Base-by-base conservation (phyloP, 371 early-diverging fungal species). In the Hamiltosporidium tvaerminnensis region DNA sequence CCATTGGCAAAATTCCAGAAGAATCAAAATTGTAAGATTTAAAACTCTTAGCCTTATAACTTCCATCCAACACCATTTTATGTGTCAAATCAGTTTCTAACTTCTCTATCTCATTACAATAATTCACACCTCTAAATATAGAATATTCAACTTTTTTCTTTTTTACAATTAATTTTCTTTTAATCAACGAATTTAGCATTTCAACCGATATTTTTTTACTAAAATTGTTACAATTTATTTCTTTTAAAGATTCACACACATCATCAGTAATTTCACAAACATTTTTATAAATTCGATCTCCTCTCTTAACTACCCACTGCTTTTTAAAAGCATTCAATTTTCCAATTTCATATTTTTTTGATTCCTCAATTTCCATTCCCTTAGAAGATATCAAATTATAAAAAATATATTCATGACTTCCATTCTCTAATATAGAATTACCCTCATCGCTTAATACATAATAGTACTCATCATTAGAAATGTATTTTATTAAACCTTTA, bases 21-120 rank as follows among this genome's bases (percentile, higher is more conserved):
- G 92, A 86, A 60, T 88, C 84, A 82, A 97, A 96, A 82, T 98
- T 97, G 84, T 94, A 97, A 73, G 87, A 85, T 78, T 98, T 98
- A 83, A 98, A 92, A 7, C 14, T 44, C 7, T 14, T 9, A 44
- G 44, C 14, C 44, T 44, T 14, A 14, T 44, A 44, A 9, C 9
- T 44, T 44, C 14, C 14, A 44, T 44, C 14, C 14, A 47, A 36
- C 2, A 78, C 32, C 70, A 75, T 74, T 23, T 69, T 72, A 2
- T 63, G 37, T 30, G 76, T 78, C 23, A 78, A 64, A n/a, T 76
- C 76, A 0, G 66, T 52, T 36, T 61, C 57, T 1, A 57, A 30
- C 48, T 47, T 58, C 9, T 41, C 52, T 9, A 30, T 36, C 30
- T 38, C 36, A 10, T 59, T 55, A 41, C 50, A 50, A 49, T 52